These are phyloP conservation scores for Talaromyces albobiverticillius DNA, from an alignment of 2,329 filamentous ascomycete genomes.

Conservation along the genomic window DNA sequence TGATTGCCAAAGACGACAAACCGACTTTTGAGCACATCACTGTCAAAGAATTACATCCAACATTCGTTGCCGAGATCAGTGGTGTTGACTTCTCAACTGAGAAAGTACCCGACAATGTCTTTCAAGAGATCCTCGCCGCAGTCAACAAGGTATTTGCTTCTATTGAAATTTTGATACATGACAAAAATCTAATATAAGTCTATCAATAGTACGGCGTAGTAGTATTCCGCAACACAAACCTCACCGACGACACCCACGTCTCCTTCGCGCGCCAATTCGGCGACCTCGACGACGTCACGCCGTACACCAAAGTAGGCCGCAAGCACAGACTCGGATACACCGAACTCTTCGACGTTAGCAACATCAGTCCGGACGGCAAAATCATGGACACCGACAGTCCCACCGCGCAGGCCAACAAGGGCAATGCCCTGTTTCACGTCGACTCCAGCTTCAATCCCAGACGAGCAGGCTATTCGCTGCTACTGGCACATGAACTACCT, in stretches of 20 bases:
- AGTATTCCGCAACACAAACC: conserved; percentile 50
- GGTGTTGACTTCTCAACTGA: conserved; percentile 1
- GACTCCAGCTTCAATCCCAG: conserved; percentile 57
- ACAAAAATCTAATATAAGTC: too few species aligned
- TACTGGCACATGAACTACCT: conserved; percentile 50
- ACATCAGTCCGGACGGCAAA: conserved; percentile 49
- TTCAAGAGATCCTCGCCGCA: background rate
- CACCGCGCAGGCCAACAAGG: conserved; percentile 41
- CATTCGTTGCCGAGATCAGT: background rate
- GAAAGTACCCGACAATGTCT: background rate
- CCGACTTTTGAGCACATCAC: conserved; percentile 3
- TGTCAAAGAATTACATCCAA: conserved; percentile 3
- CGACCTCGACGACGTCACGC: conserved; percentile 54
- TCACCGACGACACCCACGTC: conserved; percentile 53
- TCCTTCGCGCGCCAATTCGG: conserved; percentile 51
- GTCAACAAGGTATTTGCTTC: background rate
- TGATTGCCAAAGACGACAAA: too few species aligned
- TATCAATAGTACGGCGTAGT: conserved; percentile 57
- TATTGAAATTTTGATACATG: too few species aligned
- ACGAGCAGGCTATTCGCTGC: conserved; percentile 51
- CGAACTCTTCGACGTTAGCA: conserved; percentile 59
- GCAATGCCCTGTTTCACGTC: conserved; percentile 54
- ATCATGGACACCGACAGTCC: conserved; percentile 41
- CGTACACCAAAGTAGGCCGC: conserved; percentile 48
- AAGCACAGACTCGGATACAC: conserved; percentile 47